These are phyloP conservation scores for Pyricularia sp. DNA, from an alignment of 2,329 filamentous ascomycete species.

Conservation along the genomic window DNA sequence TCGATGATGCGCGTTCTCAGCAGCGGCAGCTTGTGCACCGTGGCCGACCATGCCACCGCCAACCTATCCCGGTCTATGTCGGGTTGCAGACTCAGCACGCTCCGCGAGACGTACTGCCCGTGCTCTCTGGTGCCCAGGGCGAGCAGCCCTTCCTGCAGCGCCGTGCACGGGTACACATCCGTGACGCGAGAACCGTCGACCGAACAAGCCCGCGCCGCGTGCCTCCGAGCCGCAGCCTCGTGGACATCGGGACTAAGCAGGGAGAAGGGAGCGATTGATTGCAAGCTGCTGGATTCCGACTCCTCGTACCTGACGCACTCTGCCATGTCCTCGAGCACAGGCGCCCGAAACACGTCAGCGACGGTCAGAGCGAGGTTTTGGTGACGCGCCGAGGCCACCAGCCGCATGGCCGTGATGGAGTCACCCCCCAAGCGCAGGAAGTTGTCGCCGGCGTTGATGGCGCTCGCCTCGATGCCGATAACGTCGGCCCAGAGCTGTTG, in stretches of 20 bases:
- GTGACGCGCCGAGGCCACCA: conserved; percentile 31
- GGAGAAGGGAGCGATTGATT: conserved; percentile 15
- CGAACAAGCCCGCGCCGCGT: not conserved
- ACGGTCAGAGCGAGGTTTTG: conserved; percentile 28
- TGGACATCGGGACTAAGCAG: not conserved
- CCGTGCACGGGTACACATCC: conserved; percentile 45
- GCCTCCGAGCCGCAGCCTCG: conserved; percentile 9
- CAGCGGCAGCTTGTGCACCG: conserved; percentile 27
- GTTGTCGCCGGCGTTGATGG: conserved; percentile 30
- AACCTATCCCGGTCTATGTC: conserved; percentile 25
- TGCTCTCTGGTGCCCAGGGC: conserved; percentile 39
- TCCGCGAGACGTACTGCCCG: conserved; percentile 42
- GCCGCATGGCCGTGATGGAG: conserved; percentile 37
- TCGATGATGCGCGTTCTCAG: conserved; percentile 41
- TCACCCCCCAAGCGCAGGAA: conserved; percentile 41
- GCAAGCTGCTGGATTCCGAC: conserved; percentile 7
- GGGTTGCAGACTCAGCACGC: conserved; percentile 31
- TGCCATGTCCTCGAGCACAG: conserved; percentile 14
- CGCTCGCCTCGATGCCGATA: conserved; percentile 20
- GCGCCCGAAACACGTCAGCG: conserved; percentile 29
- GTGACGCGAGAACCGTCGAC: conserved; percentile 24
- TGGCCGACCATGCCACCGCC: conserved; percentile 31
- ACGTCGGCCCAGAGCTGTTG: conserved; percentile 27
- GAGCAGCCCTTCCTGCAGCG: conserved; percentile 45
- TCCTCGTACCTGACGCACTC: conserved; percentile 10